Evolutionary conservation across 345 rosid genomes (phyloP), one percentile per base, ranked within the genome.

Genomic region (Salix suchowensis): DNA sequence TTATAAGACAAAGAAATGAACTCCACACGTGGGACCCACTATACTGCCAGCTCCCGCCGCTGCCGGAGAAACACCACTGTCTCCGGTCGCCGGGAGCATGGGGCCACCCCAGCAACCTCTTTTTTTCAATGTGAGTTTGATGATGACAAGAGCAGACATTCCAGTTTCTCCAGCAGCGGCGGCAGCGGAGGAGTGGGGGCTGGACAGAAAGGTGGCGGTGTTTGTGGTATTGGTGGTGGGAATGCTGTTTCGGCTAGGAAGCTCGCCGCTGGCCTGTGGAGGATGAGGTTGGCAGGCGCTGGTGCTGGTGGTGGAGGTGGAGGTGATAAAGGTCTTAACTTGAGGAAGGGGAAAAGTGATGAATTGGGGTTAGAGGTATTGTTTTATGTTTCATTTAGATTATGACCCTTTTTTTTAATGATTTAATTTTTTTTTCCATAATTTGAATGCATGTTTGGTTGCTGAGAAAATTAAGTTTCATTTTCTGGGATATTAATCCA

Each of bases 191-290:
- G 75, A 46, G 21, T 8, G 37, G 46, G 13, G 61, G 60, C 8
- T 14, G 26, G 39, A 70, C 15, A 28, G 34, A 23, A 16, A 13
- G 71, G 12, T 34, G 58, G 2, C 2, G 73, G 39, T 11, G 54
- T 14, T 40, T 4, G 52, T 2, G 19, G 32, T 68, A 1, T 30
- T 39, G 1, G 70, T 39, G 1, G 70, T 30, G 54, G 19, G 26
- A 58, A 26, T 32, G 70, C 28, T 32, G 46, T 77, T 46, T 86
- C 86, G 9, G 83, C 86, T n/a, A 79, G 88, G 77, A 81, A 81
- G 66, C 82, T 86, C 24, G 88, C 84, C 14, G 85, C 88, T 37
- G 74, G 71, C 4, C 50, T 83, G 34, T 83, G 85, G 86, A 79
- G 70, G 36, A 34, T 74, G 68, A 24, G 71, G 46, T 21, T 71